Evolutionary conservation across 2,329 filamentous ascomycete genomes (phyloP).

Genomic region (Monilinia laxa): DNA sequence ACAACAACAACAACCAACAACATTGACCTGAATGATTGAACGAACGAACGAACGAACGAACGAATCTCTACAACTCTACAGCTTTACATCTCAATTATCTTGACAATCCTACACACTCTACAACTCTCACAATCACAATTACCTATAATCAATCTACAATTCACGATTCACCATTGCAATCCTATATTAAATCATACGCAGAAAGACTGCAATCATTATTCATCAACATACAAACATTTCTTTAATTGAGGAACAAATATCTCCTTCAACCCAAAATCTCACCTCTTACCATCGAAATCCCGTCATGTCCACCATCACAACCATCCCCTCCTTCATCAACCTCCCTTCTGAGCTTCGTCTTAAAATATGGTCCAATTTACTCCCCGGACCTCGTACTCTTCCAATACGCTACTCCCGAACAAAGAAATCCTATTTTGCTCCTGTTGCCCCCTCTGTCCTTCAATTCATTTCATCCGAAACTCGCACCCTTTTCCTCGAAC

Average conservation of each 20-base stretch:
- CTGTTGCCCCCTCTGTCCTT: constrained; percentile 17
- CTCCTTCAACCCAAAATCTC: not conserved
- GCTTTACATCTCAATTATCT: too few relatives aligned
- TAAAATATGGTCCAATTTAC: constrained; percentile 23
- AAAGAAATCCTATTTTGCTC: constrained; percentile 20
- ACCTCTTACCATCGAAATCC: not conserved
- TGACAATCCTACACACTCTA: not conserved
- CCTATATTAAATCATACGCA: not conserved
- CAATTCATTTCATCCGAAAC: constrained; percentile 25
- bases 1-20: constrained; percentile 10
- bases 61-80: not conserved
- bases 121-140: not conserved
- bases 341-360: constrained; percentile 24
- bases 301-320: constrained; percentile 9
- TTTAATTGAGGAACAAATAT: not conserved
- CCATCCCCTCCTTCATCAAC: constrained; percentile 14
- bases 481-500: constrained; percentile 22
- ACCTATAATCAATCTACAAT: too few relatives aligned
- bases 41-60: not conserved
- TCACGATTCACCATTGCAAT: not conserved
- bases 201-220: not conserved
- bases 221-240: not conserved
- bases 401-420: constrained; percentile 18
- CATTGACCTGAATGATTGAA: too few relatives aligned
- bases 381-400: constrained; percentile 19